phyloP scores from a whole-genome alignment of 106 monocot species.

The Acorus calamus region DNA sequence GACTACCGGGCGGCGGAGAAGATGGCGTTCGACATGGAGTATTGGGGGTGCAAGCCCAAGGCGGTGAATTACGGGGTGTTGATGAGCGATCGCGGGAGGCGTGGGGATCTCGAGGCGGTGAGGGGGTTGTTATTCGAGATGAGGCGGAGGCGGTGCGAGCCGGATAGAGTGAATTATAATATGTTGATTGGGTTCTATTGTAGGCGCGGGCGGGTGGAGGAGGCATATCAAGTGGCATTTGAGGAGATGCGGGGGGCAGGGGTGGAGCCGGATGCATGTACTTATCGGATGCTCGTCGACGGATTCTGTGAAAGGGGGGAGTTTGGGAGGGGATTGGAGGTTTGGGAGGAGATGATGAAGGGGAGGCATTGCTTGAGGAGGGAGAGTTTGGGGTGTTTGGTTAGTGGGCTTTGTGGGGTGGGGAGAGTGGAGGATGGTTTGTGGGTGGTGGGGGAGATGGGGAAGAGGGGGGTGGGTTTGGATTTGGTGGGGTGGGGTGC shows the following conservation, averaged over 20 bases:
- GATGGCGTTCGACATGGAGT: constrained; percentile 96
- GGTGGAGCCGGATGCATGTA: constrained; percentile 38
- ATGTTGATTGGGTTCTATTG: constrained; percentile 59
- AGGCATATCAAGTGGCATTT: constrained; percentile 75
- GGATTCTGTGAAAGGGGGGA: constrained; percentile 51
- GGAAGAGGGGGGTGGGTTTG: constrained; percentile 40
- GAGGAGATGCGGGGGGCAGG: constrained; percentile 84
- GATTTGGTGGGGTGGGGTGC: constrained; percentile 36
- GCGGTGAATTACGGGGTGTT: constrained; percentile 71
- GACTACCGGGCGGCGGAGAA: constrained; percentile 50
- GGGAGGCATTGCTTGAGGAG: constrained; percentile 52
- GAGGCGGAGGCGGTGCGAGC: constrained; percentile 49
- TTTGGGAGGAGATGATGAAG: constrained; percentile 57
- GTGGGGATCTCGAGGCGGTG: constrained; percentile 42
- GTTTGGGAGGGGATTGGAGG: constrained; percentile 53
- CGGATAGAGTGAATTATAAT: constrained; percentile 46
- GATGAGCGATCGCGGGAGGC: constrained; percentile 52
- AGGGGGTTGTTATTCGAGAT: constrained; percentile 54
- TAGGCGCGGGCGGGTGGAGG: constrained; percentile 29
- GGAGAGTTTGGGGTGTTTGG: constrained; percentile 45
- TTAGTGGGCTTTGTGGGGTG: constrained; percentile 36
- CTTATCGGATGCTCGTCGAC: constrained; percentile 70
- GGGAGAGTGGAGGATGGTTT: constrained; percentile 50
- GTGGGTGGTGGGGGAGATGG: constrained; percentile 68
- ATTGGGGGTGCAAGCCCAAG: constrained; percentile 51